Evolutionary conservation across 495 filamentous ascomycete species (phyloP).

Genomic region (Trichocladium uniseriatum): DNA sequence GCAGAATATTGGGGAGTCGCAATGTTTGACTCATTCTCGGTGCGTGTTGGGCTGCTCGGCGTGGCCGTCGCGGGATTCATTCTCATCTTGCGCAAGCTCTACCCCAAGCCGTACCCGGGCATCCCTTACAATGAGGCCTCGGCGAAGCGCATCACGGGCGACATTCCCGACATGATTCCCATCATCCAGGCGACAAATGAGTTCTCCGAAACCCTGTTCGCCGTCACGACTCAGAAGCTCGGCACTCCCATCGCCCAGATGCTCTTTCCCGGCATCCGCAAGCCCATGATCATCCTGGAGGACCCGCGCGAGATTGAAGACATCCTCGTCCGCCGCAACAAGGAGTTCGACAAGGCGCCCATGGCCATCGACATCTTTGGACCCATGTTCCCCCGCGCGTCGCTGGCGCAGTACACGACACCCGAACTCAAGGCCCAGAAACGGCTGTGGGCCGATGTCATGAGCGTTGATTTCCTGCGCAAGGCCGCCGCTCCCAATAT

Average conservation of each 20-base stretch:
- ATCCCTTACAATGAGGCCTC: slow-evolving; percentile 30
- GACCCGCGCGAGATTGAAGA: slow-evolving; percentile 26
- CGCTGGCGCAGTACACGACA: slow-evolving; percentile 20
- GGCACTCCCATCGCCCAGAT: slow-evolving; percentile 23
- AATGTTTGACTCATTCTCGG: no score
- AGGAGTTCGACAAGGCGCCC: slow-evolving; percentile 25
- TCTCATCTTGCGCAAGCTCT: no score
- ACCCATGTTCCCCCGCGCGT: slow-evolving; percentile 20
- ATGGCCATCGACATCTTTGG: slow-evolving; percentile 11
- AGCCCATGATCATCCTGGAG: slow-evolving; percentile 23
- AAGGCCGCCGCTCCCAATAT: slow-evolving; percentile 26
- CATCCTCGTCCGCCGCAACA: slow-evolving; percentile 21
- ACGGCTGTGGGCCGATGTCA: slow-evolving; percentile 26
- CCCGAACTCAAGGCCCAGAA: slow-evolving; percentile 24
- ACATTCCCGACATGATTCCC: slow-evolving; percentile 19
- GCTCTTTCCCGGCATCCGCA: slow-evolving; percentile 14
- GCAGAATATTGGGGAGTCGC: no score
- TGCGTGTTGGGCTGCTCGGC: no score
- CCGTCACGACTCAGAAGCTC: slow-evolving; percentile 16
- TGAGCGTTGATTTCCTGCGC: slow-evolving; percentile 26
- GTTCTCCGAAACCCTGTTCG: slow-evolving; percentile 6
- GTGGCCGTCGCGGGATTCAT: no score
- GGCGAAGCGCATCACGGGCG: slow-evolving; percentile 22
- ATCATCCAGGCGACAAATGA: slow-evolving; percentile 11
- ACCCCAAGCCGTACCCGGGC: no score